Conservation (phyloP, 352 stramenopile genomes). For the Phytopythium cucurbitacearum region DNA sequence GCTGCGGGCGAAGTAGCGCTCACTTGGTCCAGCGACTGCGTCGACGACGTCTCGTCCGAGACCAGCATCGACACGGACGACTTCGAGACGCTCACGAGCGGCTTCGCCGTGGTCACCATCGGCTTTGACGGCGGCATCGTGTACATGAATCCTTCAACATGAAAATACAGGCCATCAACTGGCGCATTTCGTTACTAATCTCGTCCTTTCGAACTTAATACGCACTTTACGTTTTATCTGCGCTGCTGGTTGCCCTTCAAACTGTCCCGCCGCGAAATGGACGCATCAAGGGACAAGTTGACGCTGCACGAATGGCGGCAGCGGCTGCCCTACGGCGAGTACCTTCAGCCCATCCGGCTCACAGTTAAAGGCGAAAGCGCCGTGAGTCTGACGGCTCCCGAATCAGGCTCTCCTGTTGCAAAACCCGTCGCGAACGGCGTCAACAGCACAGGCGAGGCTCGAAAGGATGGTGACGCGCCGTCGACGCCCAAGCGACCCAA, state of each 20-base stretch:
- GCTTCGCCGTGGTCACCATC: slow-evolving; percentile 62
- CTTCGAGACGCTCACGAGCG: slow-evolving; percentile 36
- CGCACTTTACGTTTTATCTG: too few relatives aligned
- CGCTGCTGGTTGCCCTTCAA: too few relatives aligned
- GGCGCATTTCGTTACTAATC: background rate
- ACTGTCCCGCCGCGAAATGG: too few relatives aligned
- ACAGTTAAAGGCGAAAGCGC: slow-evolving; percentile 12
- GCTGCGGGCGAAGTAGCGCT: slow-evolving; percentile 37
- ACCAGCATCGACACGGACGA: slow-evolving; percentile 57
- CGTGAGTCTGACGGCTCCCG: background rate
- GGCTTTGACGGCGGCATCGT: slow-evolving; percentile 44
- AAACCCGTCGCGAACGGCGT: background rate
- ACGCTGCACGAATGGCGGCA: slow-evolving; percentile 30
- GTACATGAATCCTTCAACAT: slow-evolving; percentile 32
- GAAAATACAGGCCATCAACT: too few relatives aligned
- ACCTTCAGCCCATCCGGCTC: slow-evolving; percentile 46
- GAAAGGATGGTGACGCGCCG: background rate
- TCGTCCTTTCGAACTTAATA: too few relatives aligned
- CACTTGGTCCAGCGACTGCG: slow-evolving; percentile 30
- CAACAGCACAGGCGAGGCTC: background rate
- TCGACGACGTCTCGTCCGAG: slow-evolving; percentile 38
- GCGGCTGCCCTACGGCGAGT: slow-evolving; percentile 29
- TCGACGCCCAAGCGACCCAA: background rate
- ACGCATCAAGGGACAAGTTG: background rate
- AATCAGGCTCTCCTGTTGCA: background rate